phyloP scores from a whole-genome alignment of 257 asterid species.

The Thymus mandschuricus region DNA sequence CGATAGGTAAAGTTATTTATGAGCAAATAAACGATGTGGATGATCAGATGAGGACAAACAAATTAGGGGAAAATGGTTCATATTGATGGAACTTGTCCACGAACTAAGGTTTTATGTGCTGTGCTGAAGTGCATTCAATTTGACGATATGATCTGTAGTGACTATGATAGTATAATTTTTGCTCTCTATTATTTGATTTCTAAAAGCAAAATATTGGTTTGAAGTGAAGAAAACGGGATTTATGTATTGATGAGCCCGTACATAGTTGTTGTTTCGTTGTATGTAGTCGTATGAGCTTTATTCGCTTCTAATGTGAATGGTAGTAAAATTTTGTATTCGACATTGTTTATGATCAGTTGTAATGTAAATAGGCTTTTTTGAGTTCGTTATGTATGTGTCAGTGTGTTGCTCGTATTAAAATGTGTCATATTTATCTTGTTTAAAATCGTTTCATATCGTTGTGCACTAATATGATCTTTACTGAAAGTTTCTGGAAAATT shows the following conservation, averaged over 20 bases:
- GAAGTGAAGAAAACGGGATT: neutral
- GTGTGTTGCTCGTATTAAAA: neutral
- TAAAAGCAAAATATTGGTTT: neutral
- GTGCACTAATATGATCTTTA: too few species aligned
- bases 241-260: neutral
- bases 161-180: neutral
- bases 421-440: too few species aligned
- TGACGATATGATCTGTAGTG: neutral
- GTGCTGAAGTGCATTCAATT: neutral
- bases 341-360: neutral
- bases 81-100: conserved; percentile 8
- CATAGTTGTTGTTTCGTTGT: neutral
- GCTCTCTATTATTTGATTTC: neutral
- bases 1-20: neutral
- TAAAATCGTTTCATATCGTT: too few species aligned
- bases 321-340: too few species aligned
- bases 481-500: too few species aligned
- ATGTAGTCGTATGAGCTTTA: neutral
- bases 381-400: neutral
- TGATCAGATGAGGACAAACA: neutral
- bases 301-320: too few species aligned
- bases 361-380: too few species aligned
- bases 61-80: conserved; percentile 2
- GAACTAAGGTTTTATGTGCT: conserved; percentile 17
- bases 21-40: conserved; percentile 5